Evolutionary conservation across 163 green algal genomes (phyloP).

Genomic region (Volvox carteri): DNA sequence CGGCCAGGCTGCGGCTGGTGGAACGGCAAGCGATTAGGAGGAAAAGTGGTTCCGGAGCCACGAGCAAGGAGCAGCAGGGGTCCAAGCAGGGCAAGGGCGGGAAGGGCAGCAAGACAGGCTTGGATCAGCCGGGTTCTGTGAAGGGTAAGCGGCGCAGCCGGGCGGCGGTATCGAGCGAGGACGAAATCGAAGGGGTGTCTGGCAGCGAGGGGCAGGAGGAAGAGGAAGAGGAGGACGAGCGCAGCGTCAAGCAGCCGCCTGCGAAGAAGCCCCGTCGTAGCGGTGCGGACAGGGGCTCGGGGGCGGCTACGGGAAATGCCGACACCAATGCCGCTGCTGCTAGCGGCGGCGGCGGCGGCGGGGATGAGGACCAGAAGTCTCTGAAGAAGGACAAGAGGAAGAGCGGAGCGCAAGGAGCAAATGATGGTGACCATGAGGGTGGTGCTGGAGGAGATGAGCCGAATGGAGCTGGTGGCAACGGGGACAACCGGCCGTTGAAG

Average conservation of each 20-base stretch:
- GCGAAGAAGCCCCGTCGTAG: not conserved
- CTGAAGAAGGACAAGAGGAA: not conserved
- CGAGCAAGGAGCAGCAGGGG: not conserved
- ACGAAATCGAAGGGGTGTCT: not conserved
- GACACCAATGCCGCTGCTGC: no score
- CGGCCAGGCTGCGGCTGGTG: conserved; percentile 57
- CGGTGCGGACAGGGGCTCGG: not conserved
- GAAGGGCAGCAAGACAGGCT: not conserved
- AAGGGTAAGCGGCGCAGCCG: not conserved
- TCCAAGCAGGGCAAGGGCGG: not conserved
- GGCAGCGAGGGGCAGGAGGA: not conserved
- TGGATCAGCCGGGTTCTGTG: not conserved
- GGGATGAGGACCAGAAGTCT: not conserved
- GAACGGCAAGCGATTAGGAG: not conserved
- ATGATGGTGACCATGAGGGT: no score
- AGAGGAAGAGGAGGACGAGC: not conserved
- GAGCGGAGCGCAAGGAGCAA: not conserved
- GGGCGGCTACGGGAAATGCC: no score
- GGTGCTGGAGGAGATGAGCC: not conserved
- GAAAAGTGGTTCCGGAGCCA: not conserved
- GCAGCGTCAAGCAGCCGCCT: not conserved
- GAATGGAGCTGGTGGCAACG: not conserved
- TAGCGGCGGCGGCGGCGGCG: not conserved
- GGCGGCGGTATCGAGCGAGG: not conserved
- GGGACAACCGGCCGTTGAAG: conserved; percentile 12